Evolutionary conservation across 2,329 filamentous ascomycete species (phyloP).

Genomic region (Stromatinia cepivora): DNA sequence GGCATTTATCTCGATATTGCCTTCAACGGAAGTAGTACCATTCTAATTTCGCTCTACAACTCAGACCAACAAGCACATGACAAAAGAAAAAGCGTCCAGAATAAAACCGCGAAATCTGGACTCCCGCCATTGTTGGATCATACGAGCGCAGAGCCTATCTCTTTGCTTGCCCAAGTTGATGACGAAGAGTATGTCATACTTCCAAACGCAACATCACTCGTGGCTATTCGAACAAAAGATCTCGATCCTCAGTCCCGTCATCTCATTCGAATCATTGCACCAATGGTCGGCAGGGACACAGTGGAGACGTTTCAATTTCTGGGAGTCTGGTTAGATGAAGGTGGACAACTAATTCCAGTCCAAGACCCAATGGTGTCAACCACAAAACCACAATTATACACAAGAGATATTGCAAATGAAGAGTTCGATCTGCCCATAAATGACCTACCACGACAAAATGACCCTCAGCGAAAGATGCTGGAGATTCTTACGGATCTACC

Average conservation of each 20-base stretch:
- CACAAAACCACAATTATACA: neutral
- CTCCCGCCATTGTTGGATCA: conserved; percentile 28
- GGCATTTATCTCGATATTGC: conserved; percentile 36
- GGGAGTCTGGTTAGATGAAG: conserved; percentile 35
- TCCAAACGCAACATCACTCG: conserved; percentile 32
- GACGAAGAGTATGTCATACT: conserved; percentile 36
- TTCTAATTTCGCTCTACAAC: conserved; percentile 34
- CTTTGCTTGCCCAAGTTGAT: conserved; percentile 34
- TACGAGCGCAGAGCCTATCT: conserved; percentile 32
- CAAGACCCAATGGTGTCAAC: neutral
- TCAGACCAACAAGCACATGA: neutral
- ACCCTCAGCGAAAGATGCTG: conserved; percentile 32
- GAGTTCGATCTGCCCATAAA: neutral
- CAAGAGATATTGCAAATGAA: neutral
- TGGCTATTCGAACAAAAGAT: conserved; percentile 27
- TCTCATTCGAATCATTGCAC: conserved; percentile 35
- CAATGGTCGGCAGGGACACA: conserved; percentile 29
- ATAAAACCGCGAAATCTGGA: neutral
- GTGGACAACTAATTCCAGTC: conserved; percentile 29
- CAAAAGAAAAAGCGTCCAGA: neutral
- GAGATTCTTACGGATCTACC: conserved; percentile 41
- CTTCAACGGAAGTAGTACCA: conserved; percentile 29
- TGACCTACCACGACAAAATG: neutral
- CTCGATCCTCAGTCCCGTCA: conserved; percentile 28
- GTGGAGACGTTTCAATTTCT: conserved; percentile 34